These are phyloP conservation scores for Puccinia polysora DNA, from an alignment of 1,284 basidiomycete genomes.

Conservation along the genomic window DNA sequence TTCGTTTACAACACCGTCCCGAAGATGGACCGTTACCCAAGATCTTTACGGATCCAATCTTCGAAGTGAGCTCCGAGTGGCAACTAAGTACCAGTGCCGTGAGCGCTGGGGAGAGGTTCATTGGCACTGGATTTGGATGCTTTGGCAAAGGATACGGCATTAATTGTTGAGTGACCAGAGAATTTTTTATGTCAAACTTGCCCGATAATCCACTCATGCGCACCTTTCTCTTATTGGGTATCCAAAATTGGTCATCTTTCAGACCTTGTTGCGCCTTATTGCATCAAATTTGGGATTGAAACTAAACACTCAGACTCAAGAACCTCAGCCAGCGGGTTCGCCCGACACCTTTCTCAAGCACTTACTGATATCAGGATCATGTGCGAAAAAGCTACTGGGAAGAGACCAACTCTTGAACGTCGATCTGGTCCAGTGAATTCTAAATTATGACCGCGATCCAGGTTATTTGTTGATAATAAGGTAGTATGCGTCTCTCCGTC, in stretches of 20 bases:
- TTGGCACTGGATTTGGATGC: conserved; percentile 71
- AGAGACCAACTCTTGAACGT: neutral
- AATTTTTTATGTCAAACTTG: neutral
- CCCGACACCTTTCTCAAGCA: conserved; percentile 64
- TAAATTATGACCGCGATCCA: neutral
- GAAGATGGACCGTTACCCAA: conserved; percentile 40
- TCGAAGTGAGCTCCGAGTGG: conserved; percentile 75
- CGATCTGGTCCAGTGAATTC: conserved; percentile 3
- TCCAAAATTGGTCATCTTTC: conserved; percentile 27
- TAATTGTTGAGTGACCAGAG: conserved; percentile 66
- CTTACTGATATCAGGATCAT: conserved; percentile 67
- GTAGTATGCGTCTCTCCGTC: too few relatives aligned
- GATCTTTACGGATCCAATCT: conserved; percentile 63
- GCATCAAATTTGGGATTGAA: conserved; percentile 92
- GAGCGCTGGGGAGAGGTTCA: conserved; percentile 78
- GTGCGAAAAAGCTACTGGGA: conserved; percentile 55
- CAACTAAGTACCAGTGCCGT: conserved; percentile 86
- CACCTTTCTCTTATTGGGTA: neutral
- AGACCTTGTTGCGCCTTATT: conserved; percentile 76
- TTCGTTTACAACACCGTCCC: conserved; percentile 58
- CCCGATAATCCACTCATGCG: neutral
- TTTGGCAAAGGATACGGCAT: conserved; percentile 76
- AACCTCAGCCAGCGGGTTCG: conserved; percentile 71
- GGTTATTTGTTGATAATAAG: too few relatives aligned
- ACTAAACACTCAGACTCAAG: conserved; percentile 68